Evolutionary conservation across 192 early-diverging fungal species (phyloP), one percentile per base, ranked within the genome.

Genomic region (Cetraspora pellucida): DNA sequence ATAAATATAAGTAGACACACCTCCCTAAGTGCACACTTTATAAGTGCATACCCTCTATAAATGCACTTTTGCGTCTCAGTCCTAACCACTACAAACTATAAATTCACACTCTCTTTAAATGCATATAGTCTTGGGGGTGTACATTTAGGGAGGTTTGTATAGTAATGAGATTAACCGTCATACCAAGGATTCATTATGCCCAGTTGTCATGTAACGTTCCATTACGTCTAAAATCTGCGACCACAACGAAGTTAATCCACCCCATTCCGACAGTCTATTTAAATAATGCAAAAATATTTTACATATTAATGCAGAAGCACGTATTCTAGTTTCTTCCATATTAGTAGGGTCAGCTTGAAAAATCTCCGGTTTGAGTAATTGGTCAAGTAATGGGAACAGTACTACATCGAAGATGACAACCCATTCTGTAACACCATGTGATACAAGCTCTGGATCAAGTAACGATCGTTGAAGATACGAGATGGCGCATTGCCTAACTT

Each of bases 311-410:
- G 84, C 90, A 0, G 84, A 84, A n/a, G 89, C 90, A 49, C 91
- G 81, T 78, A 90, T 90, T 55, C 90, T 73, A n/a, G 92, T 92
- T 81, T 94, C 94, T 43, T 92, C 92, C 83, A 91, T 89, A 13
- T 89, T 90, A 28, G 67, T 65, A 8, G 90, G 86, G 71, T 94
- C 93, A 30, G 82, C 75, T 55, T 91, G 84, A 11, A 85, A 87
- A 52, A 91, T 82, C 72, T 94, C 94, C 0, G 91, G 90, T 19
- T 92, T 88, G 78, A 95, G 83, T 17, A 98, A 79, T 81, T 93
- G 89, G 59, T 95, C 93, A 65, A 98, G 85, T 57, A 97, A 77
- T 44, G 95, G 95, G 82, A 98, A 95, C 68, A 98, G 76, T 17
- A 97, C 93, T 37, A 91, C 91, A 77, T 93, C 92, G 83, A 98